These are phyloP conservation scores for Suhomyces emberorum DNA, from an alignment of 805 yeast species.

Conservation along the genomic window DNA sequence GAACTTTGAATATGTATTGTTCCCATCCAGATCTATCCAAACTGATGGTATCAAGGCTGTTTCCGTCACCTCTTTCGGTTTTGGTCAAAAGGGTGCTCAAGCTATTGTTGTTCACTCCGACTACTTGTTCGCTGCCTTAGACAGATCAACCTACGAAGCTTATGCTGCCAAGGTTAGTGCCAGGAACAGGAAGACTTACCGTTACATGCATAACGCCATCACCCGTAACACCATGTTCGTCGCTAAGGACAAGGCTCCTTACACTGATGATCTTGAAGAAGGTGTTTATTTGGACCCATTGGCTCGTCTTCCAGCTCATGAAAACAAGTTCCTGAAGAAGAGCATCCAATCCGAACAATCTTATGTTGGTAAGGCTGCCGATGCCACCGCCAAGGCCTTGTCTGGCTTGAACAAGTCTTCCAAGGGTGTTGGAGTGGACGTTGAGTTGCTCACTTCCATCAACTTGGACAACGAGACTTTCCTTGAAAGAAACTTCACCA, in stretches of 20 bases:
- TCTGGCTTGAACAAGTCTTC: slow-evolving; percentile 52
- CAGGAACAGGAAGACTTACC: slow-evolving; percentile 86
- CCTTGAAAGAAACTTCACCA: slow-evolving; percentile 88
- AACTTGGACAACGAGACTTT: slow-evolving; percentile 89
- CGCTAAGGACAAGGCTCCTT: slow-evolving; percentile 93
- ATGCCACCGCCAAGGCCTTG: slow-evolving; percentile 63
- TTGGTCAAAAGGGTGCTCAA: slow-evolving; percentile 99
- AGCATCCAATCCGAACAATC: slow-evolving; percentile 44
- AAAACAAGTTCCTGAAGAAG: slow-evolving; percentile 48
- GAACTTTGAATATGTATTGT: slow-evolving; percentile 82
- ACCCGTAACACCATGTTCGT: slow-evolving; percentile 87
- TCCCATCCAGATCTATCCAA: slow-evolving; percentile 89
- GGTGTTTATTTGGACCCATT: slow-evolving; percentile 94
- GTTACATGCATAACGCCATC: slow-evolving; percentile 94
- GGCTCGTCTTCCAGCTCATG: slow-evolving; percentile 59
- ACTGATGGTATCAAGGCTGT: slow-evolving; percentile 98
- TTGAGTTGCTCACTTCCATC: slow-evolving; percentile 78
- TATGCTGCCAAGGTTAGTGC: slow-evolving; percentile 68
- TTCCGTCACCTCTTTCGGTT: slow-evolving; percentile 95
- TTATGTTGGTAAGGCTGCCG: slow-evolving; percentile 48
- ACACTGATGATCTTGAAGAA: slow-evolving; percentile 82
- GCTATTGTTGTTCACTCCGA: slow-evolving; percentile 91
- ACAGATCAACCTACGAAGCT: slow-evolving; percentile 63
- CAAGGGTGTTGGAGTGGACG: slow-evolving; percentile 93
- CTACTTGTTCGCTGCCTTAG: slow-evolving; percentile 83